phyloP scores from a whole-genome alignment of 2,329 filamentous ascomycete genomes.

The Ophiognomonia clavigignenti-juglandacearum region DNA sequence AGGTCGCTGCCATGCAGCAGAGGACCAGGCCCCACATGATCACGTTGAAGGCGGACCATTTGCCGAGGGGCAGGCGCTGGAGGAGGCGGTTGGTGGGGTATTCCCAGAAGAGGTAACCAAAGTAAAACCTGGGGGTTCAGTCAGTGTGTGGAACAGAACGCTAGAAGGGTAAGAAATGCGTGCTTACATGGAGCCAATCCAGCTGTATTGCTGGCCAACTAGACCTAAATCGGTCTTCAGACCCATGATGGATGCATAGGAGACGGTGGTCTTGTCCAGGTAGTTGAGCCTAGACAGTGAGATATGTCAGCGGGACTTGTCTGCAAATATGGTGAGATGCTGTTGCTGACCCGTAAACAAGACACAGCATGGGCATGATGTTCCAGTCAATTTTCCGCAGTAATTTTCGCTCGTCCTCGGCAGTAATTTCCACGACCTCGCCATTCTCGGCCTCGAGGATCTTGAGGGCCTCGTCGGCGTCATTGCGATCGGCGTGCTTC shows the following conservation, averaged over 20 bases:
- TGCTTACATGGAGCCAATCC: constrained; percentile 39
- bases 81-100: constrained; percentile 62
- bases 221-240: constrained; percentile 49
- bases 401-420: constrained; percentile 34
- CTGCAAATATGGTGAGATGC: no score
- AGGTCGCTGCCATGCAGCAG: constrained; percentile 57
- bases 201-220: constrained; percentile 57
- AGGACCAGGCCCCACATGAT: constrained; percentile 56
- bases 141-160: no score
- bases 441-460: constrained; percentile 31
- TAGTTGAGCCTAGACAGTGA: constrained; percentile 40
- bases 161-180: no score
- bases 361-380: constrained; percentile 47
- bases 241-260: constrained; percentile 50
- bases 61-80: constrained; percentile 59
- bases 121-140: constrained; percentile 5
- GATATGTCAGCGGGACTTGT: no score
- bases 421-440: constrained; percentile 30
- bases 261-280: constrained; percentile 39
- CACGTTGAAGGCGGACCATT: constrained; percentile 61
- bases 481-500: constrained; percentile 32
- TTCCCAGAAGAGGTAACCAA: constrained; percentile 51
- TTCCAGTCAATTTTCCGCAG: constrained; percentile 41
- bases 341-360: constrained; percentile 44
- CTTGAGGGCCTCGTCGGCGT: constrained; percentile 39